phyloP scores from a whole-genome alignment of 768 basidiomycete species.

The Lentinula guzmanii region DNA sequence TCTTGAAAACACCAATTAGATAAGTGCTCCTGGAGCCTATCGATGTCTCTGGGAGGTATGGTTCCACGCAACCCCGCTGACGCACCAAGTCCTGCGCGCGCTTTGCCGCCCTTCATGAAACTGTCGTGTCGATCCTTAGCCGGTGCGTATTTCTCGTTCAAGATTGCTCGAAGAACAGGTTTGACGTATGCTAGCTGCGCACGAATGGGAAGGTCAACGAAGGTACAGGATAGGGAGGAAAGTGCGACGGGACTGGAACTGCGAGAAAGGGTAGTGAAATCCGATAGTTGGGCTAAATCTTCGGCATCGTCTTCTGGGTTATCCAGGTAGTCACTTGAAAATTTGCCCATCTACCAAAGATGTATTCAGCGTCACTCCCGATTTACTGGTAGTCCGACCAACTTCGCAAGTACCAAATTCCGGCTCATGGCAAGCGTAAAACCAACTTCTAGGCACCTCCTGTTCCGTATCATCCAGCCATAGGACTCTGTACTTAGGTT shows the following conservation, averaged over 20 bases:
- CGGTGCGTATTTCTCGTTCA: slow-evolving; percentile 52
- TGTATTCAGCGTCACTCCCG: slow-evolving; percentile 1
- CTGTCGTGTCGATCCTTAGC: slow-evolving; percentile 38
- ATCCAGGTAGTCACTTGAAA: slow-evolving; percentile 41
- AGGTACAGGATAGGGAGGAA: slow-evolving; percentile 34
- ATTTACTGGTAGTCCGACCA: background rate
- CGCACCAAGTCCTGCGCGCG: slow-evolving; percentile 32
- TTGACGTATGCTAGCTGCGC: slow-evolving; percentile 64
- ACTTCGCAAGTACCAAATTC: slow-evolving; percentile 64
- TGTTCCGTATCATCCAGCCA: slow-evolving; percentile 50
- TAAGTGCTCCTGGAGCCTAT: slow-evolving; percentile 26
- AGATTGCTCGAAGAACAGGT: slow-evolving; percentile 52
- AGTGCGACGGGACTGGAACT: slow-evolving; percentile 35
- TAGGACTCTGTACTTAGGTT: slow-evolving; percentile 44
- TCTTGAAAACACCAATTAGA: slow-evolving; percentile 40
- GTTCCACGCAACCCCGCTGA: slow-evolving; percentile 30
- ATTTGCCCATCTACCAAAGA: slow-evolving; percentile 44
- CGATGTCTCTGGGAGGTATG: slow-evolving; percentile 35
- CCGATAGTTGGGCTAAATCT: background rate
- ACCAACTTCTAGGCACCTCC: slow-evolving; percentile 41
- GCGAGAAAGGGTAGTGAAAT: slow-evolving; percentile 12
- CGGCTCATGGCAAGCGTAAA: slow-evolving; percentile 51
- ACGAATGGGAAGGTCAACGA: slow-evolving; percentile 41
- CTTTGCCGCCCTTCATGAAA: slow-evolving; percentile 55
- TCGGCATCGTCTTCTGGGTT: slow-evolving; percentile 22